Evolutionary conservation across 208 protist species (phyloP).

Genomic region (Wallacemonas sp.): DNA sequence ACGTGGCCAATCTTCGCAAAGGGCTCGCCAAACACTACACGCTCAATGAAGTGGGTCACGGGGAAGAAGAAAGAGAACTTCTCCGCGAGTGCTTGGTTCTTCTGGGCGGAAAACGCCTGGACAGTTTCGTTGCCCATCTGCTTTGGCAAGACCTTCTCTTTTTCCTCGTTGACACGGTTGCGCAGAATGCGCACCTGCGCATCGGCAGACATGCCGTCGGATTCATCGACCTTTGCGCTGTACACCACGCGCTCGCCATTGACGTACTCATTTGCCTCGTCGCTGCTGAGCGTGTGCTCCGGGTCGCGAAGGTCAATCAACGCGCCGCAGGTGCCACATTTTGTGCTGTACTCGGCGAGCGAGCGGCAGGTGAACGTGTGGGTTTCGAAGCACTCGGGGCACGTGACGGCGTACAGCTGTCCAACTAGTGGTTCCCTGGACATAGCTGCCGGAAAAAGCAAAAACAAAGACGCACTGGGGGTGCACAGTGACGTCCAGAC

Average conservation of each 20-base stretch:
- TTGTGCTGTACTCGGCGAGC: slow-evolving; percentile 44
- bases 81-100: slow-evolving; percentile 52
- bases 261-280: slow-evolving; percentile 15
- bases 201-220: slow-evolving; percentile 41
- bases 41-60: slow-evolving; percentile 68
- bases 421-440: slow-evolving; percentile 35
- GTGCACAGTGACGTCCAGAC: no score
- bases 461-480: slow-evolving; percentile 21
- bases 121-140: slow-evolving; percentile 60
- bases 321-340: slow-evolving; percentile 56
- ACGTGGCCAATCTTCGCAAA: slow-evolving; percentile 66
- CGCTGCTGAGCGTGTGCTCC: slow-evolving; percentile 32
- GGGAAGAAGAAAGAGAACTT: slow-evolving; percentile 70
- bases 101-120: slow-evolving; percentile 66
- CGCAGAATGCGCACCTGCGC: slow-evolving; percentile 56
- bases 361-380: slow-evolving; percentile 63
- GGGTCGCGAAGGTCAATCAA: slow-evolving; percentile 75
- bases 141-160: slow-evolving; percentile 52
- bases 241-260: slow-evolving; percentile 26
- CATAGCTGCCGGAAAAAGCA: not conserved
- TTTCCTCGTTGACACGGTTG: slow-evolving; percentile 39
- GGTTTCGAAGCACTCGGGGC: slow-evolving; percentile 58
- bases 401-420: slow-evolving; percentile 61
- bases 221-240: slow-evolving; percentile 59
- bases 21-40: slow-evolving; percentile 69